Conservation (phyloP, 2,329 filamentous ascomycete species). For the Penicillium sp. region DNA sequence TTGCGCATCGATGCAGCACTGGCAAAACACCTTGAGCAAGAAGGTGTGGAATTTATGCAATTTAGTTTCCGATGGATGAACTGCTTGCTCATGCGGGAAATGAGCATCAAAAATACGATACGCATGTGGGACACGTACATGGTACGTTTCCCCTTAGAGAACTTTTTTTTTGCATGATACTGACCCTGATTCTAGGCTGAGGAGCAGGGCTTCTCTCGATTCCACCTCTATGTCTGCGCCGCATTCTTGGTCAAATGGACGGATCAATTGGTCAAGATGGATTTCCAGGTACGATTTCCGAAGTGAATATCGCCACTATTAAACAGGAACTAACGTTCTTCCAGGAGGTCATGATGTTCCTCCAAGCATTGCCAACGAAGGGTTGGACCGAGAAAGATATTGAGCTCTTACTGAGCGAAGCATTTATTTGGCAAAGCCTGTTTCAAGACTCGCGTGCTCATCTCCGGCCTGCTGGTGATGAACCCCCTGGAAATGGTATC, state of each 20-base stretch:
- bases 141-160: constrained; percentile 50
- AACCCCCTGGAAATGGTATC: constrained; percentile 34
- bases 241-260: constrained; percentile 99
- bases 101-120: constrained; percentile 93
- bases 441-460: constrained; percentile 95
- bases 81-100: constrained; percentile 94
- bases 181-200: constrained; percentile 65
- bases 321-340: constrained; percentile 16
- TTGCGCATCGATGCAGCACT: constrained; percentile 80
- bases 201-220: constrained; percentile 96
- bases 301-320: not conserved
- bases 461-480: constrained; percentile 49
- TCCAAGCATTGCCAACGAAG: constrained; percentile 88
- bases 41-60: constrained; percentile 97
- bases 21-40: constrained; percentile 82
- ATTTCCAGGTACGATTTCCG: constrained; percentile 62
- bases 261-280: constrained; percentile 90
- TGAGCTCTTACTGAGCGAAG: constrained; percentile 89
- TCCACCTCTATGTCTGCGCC: constrained; percentile 96
- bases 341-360: constrained; percentile 99
- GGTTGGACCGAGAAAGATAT: constrained; percentile 98
- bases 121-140: constrained; percentile 99
- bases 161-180: constrained; percentile 1
- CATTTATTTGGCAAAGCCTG: constrained; percentile 97
- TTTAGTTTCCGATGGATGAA: constrained; percentile 99